Evolutionary conservation across 371 early-diverging fungal genomes (phyloP).

Genomic region (Lichtheimia hyalospora): DNA sequence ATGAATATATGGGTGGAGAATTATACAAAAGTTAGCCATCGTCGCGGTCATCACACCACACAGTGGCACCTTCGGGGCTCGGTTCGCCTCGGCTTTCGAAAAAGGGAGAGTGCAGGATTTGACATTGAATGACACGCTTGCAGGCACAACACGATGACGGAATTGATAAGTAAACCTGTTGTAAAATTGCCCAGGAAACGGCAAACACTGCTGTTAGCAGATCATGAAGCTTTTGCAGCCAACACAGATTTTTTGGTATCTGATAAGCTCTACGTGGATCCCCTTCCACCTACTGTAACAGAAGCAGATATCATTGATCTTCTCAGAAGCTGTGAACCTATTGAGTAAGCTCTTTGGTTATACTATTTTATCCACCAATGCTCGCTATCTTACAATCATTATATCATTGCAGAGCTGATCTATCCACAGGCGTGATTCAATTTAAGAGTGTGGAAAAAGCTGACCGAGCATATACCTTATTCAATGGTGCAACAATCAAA

Average conservation of each 20-base stretch:
- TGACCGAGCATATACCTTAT: conserved; percentile 8
- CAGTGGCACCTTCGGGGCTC: no score
- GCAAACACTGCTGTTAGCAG: not conserved
- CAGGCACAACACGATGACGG: no score
- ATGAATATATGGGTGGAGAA: no score
- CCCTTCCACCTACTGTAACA: conserved; percentile 17
- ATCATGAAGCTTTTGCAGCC: not conserved
- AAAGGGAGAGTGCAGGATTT: no score
- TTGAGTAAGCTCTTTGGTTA: conserved; percentile 23
- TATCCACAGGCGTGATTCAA: conserved; percentile 6
- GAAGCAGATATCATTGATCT: conserved; percentile 28
- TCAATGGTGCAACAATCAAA: conserved; percentile 8
- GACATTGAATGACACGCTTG: no score
- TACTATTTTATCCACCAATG: not conserved
- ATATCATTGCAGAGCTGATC: not conserved
- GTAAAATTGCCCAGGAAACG: conserved; percentile 8
- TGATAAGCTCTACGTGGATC: conserved; percentile 23
- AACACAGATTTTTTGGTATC: conserved; percentile 14
- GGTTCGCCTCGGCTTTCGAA: no score
- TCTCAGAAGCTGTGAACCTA: conserved; percentile 26
- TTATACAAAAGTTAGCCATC: no score
- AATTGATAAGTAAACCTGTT: conserved; percentile 1
- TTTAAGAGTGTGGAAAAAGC: conserved; percentile 6
- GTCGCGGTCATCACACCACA: no score
- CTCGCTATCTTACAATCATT: not conserved